Conservation (phyloP, 2,329 filamentous ascomycete genomes). For the Chaetomium sp. region DNA sequence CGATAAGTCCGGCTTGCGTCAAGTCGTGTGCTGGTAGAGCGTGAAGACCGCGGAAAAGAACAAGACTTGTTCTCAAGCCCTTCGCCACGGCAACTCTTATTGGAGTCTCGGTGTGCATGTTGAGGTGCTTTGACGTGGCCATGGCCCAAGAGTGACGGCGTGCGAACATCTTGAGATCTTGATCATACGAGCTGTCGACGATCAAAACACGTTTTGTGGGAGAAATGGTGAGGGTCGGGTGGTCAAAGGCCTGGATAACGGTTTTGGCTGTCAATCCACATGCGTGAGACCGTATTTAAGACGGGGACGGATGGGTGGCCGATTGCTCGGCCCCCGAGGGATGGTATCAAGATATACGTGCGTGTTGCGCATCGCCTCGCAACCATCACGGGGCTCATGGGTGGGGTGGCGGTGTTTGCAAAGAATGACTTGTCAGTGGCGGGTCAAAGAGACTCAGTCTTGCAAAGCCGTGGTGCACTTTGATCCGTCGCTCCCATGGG, state of each 20-base stretch:
- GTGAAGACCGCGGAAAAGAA: conserved; percentile 23
- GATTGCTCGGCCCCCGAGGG: neutral
- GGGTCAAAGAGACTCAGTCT: neutral
- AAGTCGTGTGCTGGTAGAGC: conserved; percentile 20
- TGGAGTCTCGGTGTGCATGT: neutral
- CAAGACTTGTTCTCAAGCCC: conserved; percentile 25
- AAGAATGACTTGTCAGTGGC: neutral
- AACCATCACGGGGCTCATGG: conserved; percentile 17
- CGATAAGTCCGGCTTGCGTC: conserved; percentile 3
- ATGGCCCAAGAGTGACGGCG: conserved; percentile 10
- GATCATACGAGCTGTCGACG: neutral
- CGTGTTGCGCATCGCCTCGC: conserved; percentile 1
- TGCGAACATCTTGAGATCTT: conserved; percentile 11
- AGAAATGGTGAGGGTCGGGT: neutral
- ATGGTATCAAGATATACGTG: conserved; percentile 1
- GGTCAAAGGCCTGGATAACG: conserved; percentile 6
- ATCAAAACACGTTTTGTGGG: neutral
- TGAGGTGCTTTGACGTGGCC: conserved; percentile 3
- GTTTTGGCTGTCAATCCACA: neutral
- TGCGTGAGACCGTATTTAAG: conserved; percentile 18
- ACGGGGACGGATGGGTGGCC: conserved; percentile 12
- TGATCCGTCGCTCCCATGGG: conserved; percentile 5
- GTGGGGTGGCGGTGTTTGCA: conserved; percentile 21
- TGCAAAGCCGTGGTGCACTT: conserved; percentile 5
- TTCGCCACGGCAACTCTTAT: conserved; percentile 31